Percentiles rank a stretch among this genome's conserved stretches.
phyloP scores from a whole-genome alignment of 768 basidiomycete species.

The Lactifluus volemus region DNA sequence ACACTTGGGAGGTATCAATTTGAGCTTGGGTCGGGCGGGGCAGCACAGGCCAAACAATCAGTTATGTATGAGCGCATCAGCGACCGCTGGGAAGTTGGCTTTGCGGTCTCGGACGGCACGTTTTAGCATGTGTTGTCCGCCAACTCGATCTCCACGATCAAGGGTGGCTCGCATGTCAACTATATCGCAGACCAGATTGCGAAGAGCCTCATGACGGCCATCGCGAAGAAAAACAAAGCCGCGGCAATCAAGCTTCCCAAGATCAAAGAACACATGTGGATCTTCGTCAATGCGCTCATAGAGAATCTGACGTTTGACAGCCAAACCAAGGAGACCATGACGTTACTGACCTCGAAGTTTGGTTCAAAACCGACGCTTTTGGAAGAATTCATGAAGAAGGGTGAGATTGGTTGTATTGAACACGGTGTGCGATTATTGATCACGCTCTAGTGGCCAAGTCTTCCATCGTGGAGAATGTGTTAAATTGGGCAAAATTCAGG shows the following conservation, averaged over 20 bases:
- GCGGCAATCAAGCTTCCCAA: conserved; percentile 87
- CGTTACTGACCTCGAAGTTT: conserved; percentile 80
- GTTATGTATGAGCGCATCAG: conserved; percentile 76
- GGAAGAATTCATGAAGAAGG: conserved; percentile 96
- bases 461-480: conserved; percentile 80
- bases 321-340: conserved; percentile 96
- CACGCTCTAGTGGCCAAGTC: conserved; percentile 65
- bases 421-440: not conserved
- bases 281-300: conserved; percentile 92
- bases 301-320: conserved; percentile 99
- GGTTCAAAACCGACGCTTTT: conserved; percentile 76
- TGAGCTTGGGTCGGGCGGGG: too few species aligned
- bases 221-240: conserved; percentile 96
- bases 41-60: conserved; percentile 63
- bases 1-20: too few species aligned
- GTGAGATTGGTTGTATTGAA: conserved; percentile 33
- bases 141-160: conserved; percentile 93
- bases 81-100: conserved; percentile 90
- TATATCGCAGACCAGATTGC: conserved; percentile 83
- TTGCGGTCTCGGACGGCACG: conserved; percentile 85
- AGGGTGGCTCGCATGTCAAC: conserved; percentile 91
- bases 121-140: conserved; percentile 96
- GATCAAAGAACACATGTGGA: conserved; percentile 97
- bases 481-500: conserved; percentile 96
- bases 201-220: conserved; percentile 69